Evolutionary conservation across 176 grass and related monocot genomes (phyloP).

Genomic region (Raddia guianensis): DNA sequence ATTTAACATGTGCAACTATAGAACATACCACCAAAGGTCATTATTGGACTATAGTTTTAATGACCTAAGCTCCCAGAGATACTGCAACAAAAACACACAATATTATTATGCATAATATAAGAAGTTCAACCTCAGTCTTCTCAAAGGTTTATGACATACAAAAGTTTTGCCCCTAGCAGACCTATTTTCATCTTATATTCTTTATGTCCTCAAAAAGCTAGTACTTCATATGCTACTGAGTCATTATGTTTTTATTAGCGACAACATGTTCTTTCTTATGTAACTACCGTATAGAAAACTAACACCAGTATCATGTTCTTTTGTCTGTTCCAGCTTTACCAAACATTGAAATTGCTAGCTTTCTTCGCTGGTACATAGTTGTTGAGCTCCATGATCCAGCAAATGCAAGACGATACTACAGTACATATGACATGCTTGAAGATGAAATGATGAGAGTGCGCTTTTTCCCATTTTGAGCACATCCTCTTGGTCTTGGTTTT

Average conservation of each 20-base stretch:
- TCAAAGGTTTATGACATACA: too few relatives aligned
- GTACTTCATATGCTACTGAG: background rate
- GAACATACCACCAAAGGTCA: background rate
- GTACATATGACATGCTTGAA: conserved; percentile 93
- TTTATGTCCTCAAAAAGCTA: background rate
- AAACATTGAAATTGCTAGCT: conserved; percentile 98
- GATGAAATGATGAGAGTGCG: conserved; percentile 88
- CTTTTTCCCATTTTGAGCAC: conserved; percentile 21
- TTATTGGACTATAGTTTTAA: background rate
- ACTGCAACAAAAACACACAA: background rate
- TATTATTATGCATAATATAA: conserved; percentile 23
- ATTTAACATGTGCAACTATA: background rate
- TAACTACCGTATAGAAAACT: background rate
- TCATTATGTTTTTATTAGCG: conserved; percentile 27
- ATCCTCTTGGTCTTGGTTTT: conserved; percentile 21
- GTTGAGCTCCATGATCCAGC: conserved; percentile 83
- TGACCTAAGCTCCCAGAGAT: background rate
- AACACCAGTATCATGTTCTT: background rate
- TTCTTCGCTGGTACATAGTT: conserved; percentile 92
- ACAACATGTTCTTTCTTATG: background rate
- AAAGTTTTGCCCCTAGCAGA: background rate
- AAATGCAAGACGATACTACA: conserved; percentile 83
- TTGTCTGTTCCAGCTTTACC: conserved; percentile 68
- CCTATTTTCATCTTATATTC: background rate
- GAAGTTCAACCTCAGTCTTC: background rate